Base-by-base conservation (phyloP, 352 stramenopile species). In the Blastocystis sp. region DNA sequence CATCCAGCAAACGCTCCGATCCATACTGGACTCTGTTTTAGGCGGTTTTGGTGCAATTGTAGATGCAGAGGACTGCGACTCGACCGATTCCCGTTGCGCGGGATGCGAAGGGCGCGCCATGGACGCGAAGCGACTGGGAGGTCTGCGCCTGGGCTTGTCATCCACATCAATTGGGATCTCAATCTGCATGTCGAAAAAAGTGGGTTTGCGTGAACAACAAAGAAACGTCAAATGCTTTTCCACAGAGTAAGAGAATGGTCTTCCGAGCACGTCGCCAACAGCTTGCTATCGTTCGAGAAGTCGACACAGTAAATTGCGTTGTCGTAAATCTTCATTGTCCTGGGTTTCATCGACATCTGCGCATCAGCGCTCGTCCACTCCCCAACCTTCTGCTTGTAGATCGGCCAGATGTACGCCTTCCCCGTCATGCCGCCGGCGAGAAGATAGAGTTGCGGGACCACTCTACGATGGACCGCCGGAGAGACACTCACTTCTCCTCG, bases 221-320 rank as follows among this genome's bases (percentile, higher is more conserved):
- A 81, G 63, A 81, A 40, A 81, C 29, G 42, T 44, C 24, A 81
- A 61, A 64, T 9, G 18, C 42, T 46, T 42, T 81, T 81, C 69
- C 69, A 81, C 54, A 81, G 48, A 49, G 18, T 81, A 48, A 81
- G 32, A 36, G 27, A 63, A 42, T 64, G 69, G 36, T 81, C 69
- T 44, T 81, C 44, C n/a, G 69, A 59, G 40, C 44, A 81, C 8
- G 48, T 81, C 11, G 69, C 69, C 24, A 81, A 46, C 48, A 81
- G 49, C 36, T 64, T 81, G 42, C 69, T 63, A 29, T 42, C 61
- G 4, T 36, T 18, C 2, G 69, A 81, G 7, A 36, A 63, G 42
- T 81, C 69, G 46, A 81, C 63, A 48, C 29, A 81, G 21, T 40
- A 63, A 32, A 48, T 63, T 11, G 69, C 29, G 21, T 57, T 64